Evolutionary conservation across 2,329 filamentous ascomycete species (phyloP).

Genomic region (Fusarium sp.): DNA sequence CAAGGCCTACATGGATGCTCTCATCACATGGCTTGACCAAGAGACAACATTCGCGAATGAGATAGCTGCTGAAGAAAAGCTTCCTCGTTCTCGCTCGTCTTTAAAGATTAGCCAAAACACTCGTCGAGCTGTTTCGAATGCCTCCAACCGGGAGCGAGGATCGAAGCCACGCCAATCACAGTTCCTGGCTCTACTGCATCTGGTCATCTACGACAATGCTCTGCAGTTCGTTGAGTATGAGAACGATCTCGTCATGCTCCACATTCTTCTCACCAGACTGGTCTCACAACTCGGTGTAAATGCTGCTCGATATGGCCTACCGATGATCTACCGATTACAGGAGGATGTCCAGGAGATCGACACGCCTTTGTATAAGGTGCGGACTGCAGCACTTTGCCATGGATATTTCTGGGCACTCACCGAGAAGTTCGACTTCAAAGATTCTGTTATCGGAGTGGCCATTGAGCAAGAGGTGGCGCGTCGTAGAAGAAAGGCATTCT

Average conservation of each 20-base stretch:
- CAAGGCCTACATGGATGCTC: conserved; percentile 84
- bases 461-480: conserved; percentile 82
- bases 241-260: conserved; percentile 79
- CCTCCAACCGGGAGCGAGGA: conserved; percentile 70
- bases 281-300: conserved; percentile 84
- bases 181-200: conserved; percentile 84
- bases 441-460: conserved; percentile 73
- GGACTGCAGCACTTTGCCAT: conserved; percentile 85
- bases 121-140: conserved; percentile 75
- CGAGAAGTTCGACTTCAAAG: conserved; percentile 81
- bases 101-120: conserved; percentile 56
- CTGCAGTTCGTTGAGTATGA: conserved; percentile 78
- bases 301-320: conserved; percentile 79
- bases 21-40: conserved; percentile 85
- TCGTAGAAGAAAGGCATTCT: conserved; percentile 78
- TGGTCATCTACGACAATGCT: conserved; percentile 90
- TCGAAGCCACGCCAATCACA: conserved; percentile 66
- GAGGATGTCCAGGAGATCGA: conserved; percentile 80
- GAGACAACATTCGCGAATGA: conserved; percentile 78
- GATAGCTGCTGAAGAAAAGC: conserved; percentile 67
- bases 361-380: conserved; percentile 76
- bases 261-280: conserved; percentile 80
- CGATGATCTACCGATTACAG: conserved; percentile 90
- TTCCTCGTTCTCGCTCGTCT: conserved; percentile 58
- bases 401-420: conserved; percentile 87